Evolutionary conservation across 805 yeast genomes (phyloP).

Genomic region (Millerozyma acaciae): DNA sequence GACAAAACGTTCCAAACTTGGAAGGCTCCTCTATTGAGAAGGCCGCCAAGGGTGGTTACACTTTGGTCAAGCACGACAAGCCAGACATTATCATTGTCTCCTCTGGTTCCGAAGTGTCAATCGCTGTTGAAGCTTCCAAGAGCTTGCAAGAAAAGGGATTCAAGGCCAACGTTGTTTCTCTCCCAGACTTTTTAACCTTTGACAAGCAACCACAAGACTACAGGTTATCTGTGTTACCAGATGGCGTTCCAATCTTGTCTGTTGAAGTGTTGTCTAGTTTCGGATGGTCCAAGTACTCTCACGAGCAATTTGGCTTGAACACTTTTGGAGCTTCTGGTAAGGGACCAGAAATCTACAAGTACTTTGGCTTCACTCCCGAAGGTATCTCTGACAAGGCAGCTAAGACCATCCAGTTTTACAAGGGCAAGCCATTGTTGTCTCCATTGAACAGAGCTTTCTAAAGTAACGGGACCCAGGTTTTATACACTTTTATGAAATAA

Average conservation of each 20-base stretch:
- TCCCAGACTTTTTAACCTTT: slow-evolving; percentile 91
- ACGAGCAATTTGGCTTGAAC: slow-evolving; percentile 93
- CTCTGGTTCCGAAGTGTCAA: slow-evolving; percentile 91
- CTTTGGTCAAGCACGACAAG: slow-evolving; percentile 52
- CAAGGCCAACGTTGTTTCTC: slow-evolving; percentile 79
- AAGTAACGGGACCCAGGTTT: slow-evolving; percentile 6
- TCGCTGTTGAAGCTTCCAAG: slow-evolving; percentile 81
- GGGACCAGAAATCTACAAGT: slow-evolving; percentile 75
- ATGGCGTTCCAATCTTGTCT: slow-evolving; percentile 87
- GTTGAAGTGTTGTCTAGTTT: slow-evolving; percentile 88
- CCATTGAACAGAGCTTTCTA: slow-evolving; percentile 81
- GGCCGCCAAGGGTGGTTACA: slow-evolving; percentile 94
- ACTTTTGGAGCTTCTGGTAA: slow-evolving; percentile 97
- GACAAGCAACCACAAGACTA: slow-evolving; percentile 80
- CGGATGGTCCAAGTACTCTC: slow-evolving; percentile 95
- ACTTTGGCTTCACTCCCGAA: slow-evolving; percentile 87
- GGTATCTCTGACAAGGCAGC: slow-evolving; percentile 85
- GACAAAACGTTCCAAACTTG: slow-evolving; percentile 90
- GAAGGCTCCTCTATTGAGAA: slow-evolving; percentile 89
- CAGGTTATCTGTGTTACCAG: slow-evolving; percentile 84
- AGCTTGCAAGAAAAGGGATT: slow-evolving; percentile 60
- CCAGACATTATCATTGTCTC: slow-evolving; percentile 73
- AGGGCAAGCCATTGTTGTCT: slow-evolving; percentile 66
- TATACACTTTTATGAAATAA: neutral
- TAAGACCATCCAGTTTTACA: slow-evolving; percentile 76